Percentiles rank a stretch among this genome's conserved stretches.
These are phyloP conservation scores for Gastrolobium villosum DNA, from an alignment of 306 rosid genomes.

Conservation along the genomic window DNA sequence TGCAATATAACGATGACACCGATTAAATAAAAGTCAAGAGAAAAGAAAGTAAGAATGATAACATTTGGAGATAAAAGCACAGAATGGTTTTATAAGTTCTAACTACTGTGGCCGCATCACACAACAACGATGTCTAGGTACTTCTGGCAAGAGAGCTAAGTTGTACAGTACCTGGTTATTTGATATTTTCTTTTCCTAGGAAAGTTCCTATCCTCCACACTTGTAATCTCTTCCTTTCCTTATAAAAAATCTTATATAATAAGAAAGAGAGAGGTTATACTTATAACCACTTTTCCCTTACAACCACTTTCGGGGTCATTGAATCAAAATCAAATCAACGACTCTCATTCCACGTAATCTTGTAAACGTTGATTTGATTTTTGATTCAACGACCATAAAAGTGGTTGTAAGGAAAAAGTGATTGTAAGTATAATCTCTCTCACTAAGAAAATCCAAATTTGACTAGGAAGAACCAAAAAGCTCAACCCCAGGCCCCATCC, in stretches of 20 bases:
- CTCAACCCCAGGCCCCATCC: neutral
- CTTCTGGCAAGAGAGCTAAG: conserved; percentile 8
- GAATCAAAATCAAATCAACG: too few relatives aligned
- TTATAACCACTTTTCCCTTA: too few relatives aligned
- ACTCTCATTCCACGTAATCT: too few relatives aligned
- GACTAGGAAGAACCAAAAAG: conserved; percentile 9
- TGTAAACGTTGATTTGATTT: too few relatives aligned
- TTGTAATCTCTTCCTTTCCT: neutral
- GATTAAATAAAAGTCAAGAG: conserved; percentile 24
- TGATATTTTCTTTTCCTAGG: neutral
- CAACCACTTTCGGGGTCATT: too few relatives aligned
- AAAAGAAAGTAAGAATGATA: conserved; percentile 12
- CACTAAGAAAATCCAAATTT: neutral
- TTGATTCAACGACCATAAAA: too few relatives aligned
- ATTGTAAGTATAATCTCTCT: too few relatives aligned
- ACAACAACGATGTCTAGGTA: neutral
- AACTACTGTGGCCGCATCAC: neutral
- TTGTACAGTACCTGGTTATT: neutral
- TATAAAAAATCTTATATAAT: too few relatives aligned
- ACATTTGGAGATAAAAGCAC: neutral
- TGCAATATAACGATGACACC: conserved; percentile 54
- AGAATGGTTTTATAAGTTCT: neutral
- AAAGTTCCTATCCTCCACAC: conserved; percentile 16
- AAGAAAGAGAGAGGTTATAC: too few relatives aligned
- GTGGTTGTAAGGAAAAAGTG: too few relatives aligned